These are phyloP conservation scores for Umbilicaria muhlenbergii DNA, from an alignment of 495 filamentous ascomycete genomes.

Conservation along the genomic window DNA sequence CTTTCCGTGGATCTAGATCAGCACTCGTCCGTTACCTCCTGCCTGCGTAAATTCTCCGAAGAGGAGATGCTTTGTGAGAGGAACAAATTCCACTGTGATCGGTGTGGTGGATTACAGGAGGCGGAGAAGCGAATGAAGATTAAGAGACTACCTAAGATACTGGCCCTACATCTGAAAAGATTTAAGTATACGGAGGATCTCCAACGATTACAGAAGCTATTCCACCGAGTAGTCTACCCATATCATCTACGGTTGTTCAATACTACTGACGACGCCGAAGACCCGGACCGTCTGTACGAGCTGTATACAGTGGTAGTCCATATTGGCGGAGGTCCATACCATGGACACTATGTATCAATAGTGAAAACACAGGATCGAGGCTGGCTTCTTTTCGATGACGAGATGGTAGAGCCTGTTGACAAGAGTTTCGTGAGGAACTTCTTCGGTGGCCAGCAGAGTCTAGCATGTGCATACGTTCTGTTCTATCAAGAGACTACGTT, in stretches of 20 bases:
- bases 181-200: slow-evolving; percentile 98
- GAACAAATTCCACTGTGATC: slow-evolving; percentile 98
- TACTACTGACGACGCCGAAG: slow-evolving; percentile 91
- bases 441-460: slow-evolving; percentile 81
- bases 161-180: slow-evolving; percentile 84
- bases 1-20: slow-evolving; percentile 92
- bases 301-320: slow-evolving; percentile 97
- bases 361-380: slow-evolving; percentile 95
- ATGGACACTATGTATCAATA: slow-evolving; percentile 93
- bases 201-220: slow-evolving; percentile 85
- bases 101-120: slow-evolving; percentile 91
- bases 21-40: slow-evolving; percentile 92
- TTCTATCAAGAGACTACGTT: slow-evolving; percentile 96
- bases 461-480: slow-evolving; percentile 90
- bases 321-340: slow-evolving; percentile 94
- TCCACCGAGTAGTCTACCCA: slow-evolving; percentile 92
- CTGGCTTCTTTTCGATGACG: slow-evolving; percentile 94
- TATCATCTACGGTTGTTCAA: slow-evolving; percentile 95
- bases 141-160: slow-evolving; percentile 78
- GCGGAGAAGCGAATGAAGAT: slow-evolving; percentile 99
- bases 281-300: slow-evolving; percentile 90
- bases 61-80: slow-evolving; percentile 98
- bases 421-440: slow-evolving; percentile 96
- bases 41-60: slow-evolving; percentile 85
- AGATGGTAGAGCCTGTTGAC: slow-evolving; percentile 95